Conservation (phyloP, 768 basidiomycete species). For the Tricholoma saponaceum region DNA sequence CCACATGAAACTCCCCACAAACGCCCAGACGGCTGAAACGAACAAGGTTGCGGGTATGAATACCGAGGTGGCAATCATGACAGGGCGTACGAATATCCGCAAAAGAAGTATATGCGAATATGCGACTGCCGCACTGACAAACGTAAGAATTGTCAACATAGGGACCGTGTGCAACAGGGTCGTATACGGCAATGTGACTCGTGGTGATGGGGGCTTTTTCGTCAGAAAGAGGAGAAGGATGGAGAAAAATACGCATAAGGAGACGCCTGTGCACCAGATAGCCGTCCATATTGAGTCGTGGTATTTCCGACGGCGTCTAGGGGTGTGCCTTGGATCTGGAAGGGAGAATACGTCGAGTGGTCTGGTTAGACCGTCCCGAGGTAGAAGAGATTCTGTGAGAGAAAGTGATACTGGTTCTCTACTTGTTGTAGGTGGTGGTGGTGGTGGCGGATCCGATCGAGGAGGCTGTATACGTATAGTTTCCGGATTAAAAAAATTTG, state of each 20-base stretch:
- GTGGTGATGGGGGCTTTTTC: constrained; percentile 32
- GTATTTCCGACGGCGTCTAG: constrained; percentile 62
- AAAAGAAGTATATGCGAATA: constrained; percentile 75
- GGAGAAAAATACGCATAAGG: constrained; percentile 58
- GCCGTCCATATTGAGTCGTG: constrained; percentile 73
- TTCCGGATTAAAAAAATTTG: constrained; percentile 35
- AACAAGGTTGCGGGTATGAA: constrained; percentile 73
- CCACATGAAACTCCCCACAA: constrained; percentile 74
- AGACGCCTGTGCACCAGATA: constrained; percentile 56
- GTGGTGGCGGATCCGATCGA: constrained; percentile 27
- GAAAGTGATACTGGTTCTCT: constrained; percentile 51
- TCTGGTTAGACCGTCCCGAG: constrained; percentile 62
- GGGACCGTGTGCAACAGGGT: constrained; percentile 77
- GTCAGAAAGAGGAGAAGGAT: constrained; percentile 63
- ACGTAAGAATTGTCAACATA: constrained; percentile 66
- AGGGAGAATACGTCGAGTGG: constrained; percentile 71
- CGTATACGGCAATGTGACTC: constrained; percentile 51
- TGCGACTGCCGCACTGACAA: constrained; percentile 64
- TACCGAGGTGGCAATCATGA: constrained; percentile 72
- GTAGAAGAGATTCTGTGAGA: constrained; percentile 76
- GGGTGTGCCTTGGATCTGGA: constrained; percentile 70
- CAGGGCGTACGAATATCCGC: constrained; percentile 78
- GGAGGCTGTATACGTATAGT: constrained; percentile 27
- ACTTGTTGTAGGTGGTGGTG: constrained; percentile 35
- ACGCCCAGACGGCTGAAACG: constrained; percentile 76